phyloP scores from a whole-genome alignment of 1,284 basidiomycete species.

The Ustilago shanxiensis region DNA sequence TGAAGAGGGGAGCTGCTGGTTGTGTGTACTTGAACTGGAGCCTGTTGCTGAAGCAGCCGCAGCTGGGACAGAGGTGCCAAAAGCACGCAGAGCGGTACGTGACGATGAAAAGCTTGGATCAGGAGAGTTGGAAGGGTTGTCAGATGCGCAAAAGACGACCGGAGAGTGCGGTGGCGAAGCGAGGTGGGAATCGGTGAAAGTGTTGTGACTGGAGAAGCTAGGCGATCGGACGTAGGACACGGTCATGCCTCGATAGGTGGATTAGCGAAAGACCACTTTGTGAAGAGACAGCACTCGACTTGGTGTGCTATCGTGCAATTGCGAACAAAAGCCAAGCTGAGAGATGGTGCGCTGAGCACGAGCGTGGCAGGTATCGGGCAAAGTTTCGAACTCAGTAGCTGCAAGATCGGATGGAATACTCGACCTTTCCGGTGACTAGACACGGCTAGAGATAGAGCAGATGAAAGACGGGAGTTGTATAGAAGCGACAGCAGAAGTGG shows the following conservation, averaged over 20 bases:
- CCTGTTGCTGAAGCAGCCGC: constrained; percentile 27
- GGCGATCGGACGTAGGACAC: constrained; percentile 46
- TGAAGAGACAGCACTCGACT: not conserved
- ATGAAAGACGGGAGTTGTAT: not conserved
- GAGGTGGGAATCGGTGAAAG: constrained; percentile 19
- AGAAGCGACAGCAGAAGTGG: not conserved
- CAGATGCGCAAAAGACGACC: constrained; percentile 22
- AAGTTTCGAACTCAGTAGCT: too few species aligned
- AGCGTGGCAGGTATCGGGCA: too few species aligned
- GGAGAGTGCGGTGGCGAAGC: constrained; percentile 30
- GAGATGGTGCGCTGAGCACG: not conserved
- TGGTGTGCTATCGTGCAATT: not conserved
- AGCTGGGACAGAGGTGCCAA: constrained; percentile 22
- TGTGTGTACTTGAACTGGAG: constrained; percentile 1
- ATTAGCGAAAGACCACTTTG: not conserved
- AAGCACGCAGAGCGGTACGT: constrained; percentile 26
- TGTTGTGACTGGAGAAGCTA: constrained; percentile 33
- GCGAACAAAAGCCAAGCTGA: not conserved
- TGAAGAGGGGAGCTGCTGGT: constrained; percentile 1
- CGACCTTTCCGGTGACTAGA: not conserved
- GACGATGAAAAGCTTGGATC: constrained; percentile 14
- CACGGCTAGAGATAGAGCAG: constrained; percentile 4
- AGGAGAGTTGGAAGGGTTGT: constrained; percentile 19
- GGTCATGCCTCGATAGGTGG: constrained; percentile 37
- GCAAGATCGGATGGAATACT: not conserved